Conservation (phyloP, 2,329 filamentous ascomycete species). For the Ilyonectria mors-panacis region DNA sequence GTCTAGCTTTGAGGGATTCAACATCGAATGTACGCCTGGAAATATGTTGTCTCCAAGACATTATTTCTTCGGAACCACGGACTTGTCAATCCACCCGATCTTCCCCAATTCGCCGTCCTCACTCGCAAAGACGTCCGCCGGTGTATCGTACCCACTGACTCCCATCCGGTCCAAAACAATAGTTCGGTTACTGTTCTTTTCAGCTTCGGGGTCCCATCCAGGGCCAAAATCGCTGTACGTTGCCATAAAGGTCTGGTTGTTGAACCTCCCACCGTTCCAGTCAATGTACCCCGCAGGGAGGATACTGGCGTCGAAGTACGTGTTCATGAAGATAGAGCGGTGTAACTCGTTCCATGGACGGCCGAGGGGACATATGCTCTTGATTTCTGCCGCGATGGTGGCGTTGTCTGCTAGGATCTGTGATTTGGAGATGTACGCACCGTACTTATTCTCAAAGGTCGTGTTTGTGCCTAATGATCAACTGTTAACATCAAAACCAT, state of each 20-base stretch:
- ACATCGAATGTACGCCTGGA: no score
- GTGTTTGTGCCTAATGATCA: constrained; percentile 64
- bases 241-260: constrained; percentile 27
- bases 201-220: constrained; percentile 19
- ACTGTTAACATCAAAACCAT: neutral
- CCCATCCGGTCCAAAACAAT: constrained; percentile 13
- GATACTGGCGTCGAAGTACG: constrained; percentile 69
- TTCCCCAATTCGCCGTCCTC: constrained; percentile 11
- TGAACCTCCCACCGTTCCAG: constrained; percentile 26
- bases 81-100: constrained; percentile 18
- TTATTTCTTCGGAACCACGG: constrained; percentile 6
- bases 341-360: constrained; percentile 75
- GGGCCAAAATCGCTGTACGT: constrained; percentile 24
- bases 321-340: constrained; percentile 69
- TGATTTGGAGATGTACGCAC: constrained; percentile 73
- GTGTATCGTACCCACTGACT: constrained; percentile 19
- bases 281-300: constrained; percentile 26
- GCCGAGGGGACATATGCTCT: constrained; percentile 69
- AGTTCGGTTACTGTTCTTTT: constrained; percentile 15
- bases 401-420: constrained; percentile 69
- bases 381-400: constrained; percentile 53
- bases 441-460: constrained; percentile 76
- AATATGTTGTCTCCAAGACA: no score
- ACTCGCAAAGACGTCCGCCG: constrained; percentile 11
- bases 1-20: no score